Conservation (phyloP, 2,329 filamentous ascomycete genomes). For the Fusarium sp. region DNA sequence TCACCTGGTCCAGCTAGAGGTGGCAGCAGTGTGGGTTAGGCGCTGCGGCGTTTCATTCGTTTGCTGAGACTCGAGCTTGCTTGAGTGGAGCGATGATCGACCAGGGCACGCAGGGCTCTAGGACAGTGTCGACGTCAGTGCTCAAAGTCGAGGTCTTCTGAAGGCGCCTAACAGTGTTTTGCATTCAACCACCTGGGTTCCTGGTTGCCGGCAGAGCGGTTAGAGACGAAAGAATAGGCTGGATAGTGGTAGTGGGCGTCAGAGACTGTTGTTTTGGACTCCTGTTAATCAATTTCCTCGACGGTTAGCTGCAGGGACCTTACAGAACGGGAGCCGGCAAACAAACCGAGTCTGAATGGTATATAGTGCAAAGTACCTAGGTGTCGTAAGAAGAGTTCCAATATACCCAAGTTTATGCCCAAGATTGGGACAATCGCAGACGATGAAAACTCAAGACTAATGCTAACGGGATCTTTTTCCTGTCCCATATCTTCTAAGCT, state of each 20-base stretch:
- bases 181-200: slow-evolving; percentile 15
- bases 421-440: background rate
- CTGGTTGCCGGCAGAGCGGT: slow-evolving; percentile 32
- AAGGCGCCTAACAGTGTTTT: slow-evolving; percentile 32
- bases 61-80: slow-evolving; percentile 43
- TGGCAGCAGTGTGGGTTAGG: slow-evolving; percentile 47
- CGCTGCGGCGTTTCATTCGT: slow-evolving; percentile 51
- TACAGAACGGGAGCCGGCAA: slow-evolving; percentile 34
- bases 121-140: slow-evolving; percentile 43
- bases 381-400: background rate
- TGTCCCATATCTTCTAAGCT: background rate
- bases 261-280: slow-evolving; percentile 24
- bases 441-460: background rate
- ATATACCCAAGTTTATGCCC: background rate
- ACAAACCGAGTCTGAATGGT: slow-evolving; percentile 26
- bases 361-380: background rate
- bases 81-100: slow-evolving; percentile 48
- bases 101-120: slow-evolving; percentile 45
- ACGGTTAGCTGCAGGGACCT: slow-evolving; percentile 43
- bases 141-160: slow-evolving; percentile 28
- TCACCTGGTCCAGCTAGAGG: slow-evolving; percentile 45
- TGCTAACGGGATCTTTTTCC: background rate
- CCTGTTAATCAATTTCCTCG: slow-evolving; percentile 11
- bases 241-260: slow-evolving; percentile 24
- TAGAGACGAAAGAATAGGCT: slow-evolving; percentile 26